Percentiles rank a stretch among this genome's conserved stretches.
Evolutionary conservation across 2,329 filamentous ascomycete genomes (phyloP).

Genomic region (Plectosphaerella cucumerina): DNA sequence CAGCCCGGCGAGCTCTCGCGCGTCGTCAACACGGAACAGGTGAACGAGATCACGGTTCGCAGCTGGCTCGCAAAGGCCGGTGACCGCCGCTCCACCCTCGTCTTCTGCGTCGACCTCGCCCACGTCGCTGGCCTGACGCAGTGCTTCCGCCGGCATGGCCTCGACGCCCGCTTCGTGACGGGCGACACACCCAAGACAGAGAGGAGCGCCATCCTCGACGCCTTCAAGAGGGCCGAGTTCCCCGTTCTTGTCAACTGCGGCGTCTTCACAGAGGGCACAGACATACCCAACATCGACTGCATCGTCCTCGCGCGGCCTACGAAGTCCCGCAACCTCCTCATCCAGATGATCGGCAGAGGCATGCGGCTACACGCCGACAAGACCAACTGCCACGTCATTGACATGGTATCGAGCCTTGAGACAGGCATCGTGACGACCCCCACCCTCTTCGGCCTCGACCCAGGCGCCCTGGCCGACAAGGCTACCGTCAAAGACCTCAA

Average conservation of each 20-base stretch:
- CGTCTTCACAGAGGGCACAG: slow-evolving; percentile 94
- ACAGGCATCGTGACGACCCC: slow-evolving; percentile 87
- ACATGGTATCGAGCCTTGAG: slow-evolving; percentile 84
- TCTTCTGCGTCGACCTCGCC: slow-evolving; percentile 88
- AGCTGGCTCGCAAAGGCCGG: slow-evolving; percentile 78
- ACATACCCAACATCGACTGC: slow-evolving; percentile 96
- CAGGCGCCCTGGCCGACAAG: slow-evolving; percentile 68
- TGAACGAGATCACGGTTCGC: slow-evolving; percentile 80
- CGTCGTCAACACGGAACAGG: slow-evolving; percentile 75
- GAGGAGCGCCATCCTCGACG: slow-evolving; percentile 66
- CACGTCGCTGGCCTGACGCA: slow-evolving; percentile 74
- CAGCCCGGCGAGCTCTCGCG: slow-evolving; percentile 70
- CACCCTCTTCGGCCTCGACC: slow-evolving; percentile 89
- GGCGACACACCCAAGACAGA: slow-evolving; percentile 69
- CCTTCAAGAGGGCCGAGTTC: slow-evolving; percentile 72
- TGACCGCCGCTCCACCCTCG: slow-evolving; percentile 76
- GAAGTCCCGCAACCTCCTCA: slow-evolving; percentile 83
- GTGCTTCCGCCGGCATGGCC: slow-evolving; percentile 70
- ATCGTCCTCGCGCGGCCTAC: slow-evolving; percentile 85
- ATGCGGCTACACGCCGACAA: slow-evolving; percentile 81
- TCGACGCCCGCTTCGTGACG: slow-evolving; percentile 85
- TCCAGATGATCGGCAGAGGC: slow-evolving; percentile 97
- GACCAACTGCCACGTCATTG: slow-evolving; percentile 87
- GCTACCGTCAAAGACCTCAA: slow-evolving; percentile 60
- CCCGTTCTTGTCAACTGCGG: slow-evolving; percentile 92